Percentiles rank a stretch among this genome's conserved stretches.
These are phyloP conservation scores for Candida sakaeoensis DNA, from an alignment of 805 yeast genomes.

Conservation along the genomic window DNA sequence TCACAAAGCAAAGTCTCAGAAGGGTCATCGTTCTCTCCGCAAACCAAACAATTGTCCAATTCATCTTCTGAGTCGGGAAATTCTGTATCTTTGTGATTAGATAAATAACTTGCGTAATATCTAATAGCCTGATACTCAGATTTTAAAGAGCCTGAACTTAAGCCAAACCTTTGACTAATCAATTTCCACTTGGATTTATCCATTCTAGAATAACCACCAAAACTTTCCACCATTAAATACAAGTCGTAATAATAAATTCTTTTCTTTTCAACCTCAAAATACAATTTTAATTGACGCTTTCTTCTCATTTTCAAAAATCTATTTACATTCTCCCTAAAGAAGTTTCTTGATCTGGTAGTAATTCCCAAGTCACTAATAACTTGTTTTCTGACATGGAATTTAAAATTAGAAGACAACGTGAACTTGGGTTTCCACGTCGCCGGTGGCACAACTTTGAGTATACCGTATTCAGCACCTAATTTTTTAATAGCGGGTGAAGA, in stretches of 20 bases:
- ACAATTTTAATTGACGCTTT: constrained; percentile 19
- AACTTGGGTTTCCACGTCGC: constrained; percentile 52
- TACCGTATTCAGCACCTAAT: constrained; percentile 46
- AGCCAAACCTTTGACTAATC: constrained; percentile 22
- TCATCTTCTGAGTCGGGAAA: constrained; percentile 32
- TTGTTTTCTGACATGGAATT: constrained; percentile 68
- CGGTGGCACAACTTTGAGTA: constrained; percentile 54
- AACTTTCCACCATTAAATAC: constrained; percentile 28
- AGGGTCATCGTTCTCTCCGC: constrained; percentile 45
- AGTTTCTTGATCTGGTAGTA: constrained; percentile 56
- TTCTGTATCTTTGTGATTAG: constrained; percentile 19
- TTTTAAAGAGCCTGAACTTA: constrained; percentile 15
- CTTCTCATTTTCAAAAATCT: constrained; percentile 51
- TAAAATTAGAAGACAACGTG: constrained; percentile 51
- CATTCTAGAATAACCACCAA: constrained; percentile 19
- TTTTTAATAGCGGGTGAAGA: constrained; percentile 36
- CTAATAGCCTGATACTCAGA: constrained; percentile 24
- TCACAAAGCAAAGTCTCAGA: constrained; percentile 58
- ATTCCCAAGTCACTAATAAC: constrained; percentile 61
- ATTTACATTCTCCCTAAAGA: constrained; percentile 58
- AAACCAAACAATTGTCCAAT: constrained; percentile 44
- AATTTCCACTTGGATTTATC: constrained; percentile 17
- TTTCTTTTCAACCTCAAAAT: constrained; percentile 15
- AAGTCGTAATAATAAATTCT: constrained; percentile 37
- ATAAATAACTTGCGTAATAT: constrained; percentile 31